Base-by-base conservation (phyloP, 1,284 basidiomycete genomes). In the Pascua guehoae region DNA sequence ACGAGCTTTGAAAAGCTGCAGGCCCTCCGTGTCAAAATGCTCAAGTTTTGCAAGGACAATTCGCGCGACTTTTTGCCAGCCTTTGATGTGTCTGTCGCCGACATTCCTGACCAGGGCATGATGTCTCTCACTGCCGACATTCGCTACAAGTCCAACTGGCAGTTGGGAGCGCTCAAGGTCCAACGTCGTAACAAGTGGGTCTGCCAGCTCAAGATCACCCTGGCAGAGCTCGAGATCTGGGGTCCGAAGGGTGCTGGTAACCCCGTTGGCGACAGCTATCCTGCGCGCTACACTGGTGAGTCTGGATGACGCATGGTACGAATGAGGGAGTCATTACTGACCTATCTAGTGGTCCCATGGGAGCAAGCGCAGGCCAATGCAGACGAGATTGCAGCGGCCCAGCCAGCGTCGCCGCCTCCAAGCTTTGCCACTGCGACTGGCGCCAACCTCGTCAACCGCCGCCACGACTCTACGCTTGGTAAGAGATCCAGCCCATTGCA, bases 141-240 rank as follows among this genome's bases (percentile, higher is more conserved):
- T 77, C 62, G 63, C 49, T 94, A 92, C 81, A 93, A 91, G 80
- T 87, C 86, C 65, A 95, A 93, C 73, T 88, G 86, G 80, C 90
- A 92, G 74, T 88, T 90, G 68, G 85, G 84, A 18, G 84, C 85
- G 0, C 78, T 93, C 43, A 91, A 75, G 60, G 71, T 77, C 0
- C 78, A 88, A 78, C 84, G 91, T 56, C 83, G 90, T 52, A 94
- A 94, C 80, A 91, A 90, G 77, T 94, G 91, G 90, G 83, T 93
- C 42, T 93, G 89, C 72, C 87, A 88, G 24, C 80, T 96, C 60
- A 94, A 93, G 77, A 74, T 82, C 43, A 81, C 67, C 39, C 78
- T 95, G 57, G 81, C 57, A 40, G 86, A 89, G 56, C 78, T 86
- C 53, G 80, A 84, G 65, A 87, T 95, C 60, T 91, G 81, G 67